Base-by-base conservation (phyloP, 225 moss, liverwort and hornwort genomes). In the Lunularia cruciata region DNA sequence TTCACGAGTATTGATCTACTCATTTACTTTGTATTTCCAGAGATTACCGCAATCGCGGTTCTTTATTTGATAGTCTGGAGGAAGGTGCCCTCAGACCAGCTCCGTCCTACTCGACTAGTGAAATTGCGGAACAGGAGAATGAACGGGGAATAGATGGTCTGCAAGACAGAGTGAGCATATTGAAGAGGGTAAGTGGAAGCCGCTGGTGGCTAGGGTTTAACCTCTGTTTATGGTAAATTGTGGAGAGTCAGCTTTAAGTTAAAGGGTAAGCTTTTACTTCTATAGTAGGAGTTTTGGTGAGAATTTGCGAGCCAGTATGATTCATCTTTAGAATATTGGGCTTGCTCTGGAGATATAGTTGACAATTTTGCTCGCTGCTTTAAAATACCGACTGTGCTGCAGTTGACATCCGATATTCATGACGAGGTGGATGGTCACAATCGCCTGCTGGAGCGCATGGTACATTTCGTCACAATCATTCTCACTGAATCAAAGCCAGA, bases 371-470 rank as follows among this genome's bases (percentile, higher is more conserved):
- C n/a, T n/a, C n/a, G n/a, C n/a, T n/a, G n/a, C 23, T 20, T 40
- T 40, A 36, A 40, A 37, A 61, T n/a, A 13, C n/a, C 22, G 19
- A 18, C 26, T 34, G 22, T 71, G 46, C 14, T 85, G 67, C 77
- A 94, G 93, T 80, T 95, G 83, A 92, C 95, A 62, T 76, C 90
- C 15, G 92, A 95, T 59, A 90, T 95, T 48, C 92, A 95, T 54
- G 95, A 90, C 47, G 95, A 95, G 78, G 95, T 88, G 60, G 88
- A 92, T 69, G 67, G 83, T 57, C 95, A 95, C 73, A 95, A 92
- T 73, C 86, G 90, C 68, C 73, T 95, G 77, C 87, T 95, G 63
- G 92, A 88, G 66, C 84, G 92, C 74, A 92, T 95, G 95, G 92
- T 94, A 90, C 61, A 33, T 46, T 47, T 39, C 28, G 30, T 34